phyloP scores from a whole-genome alignment of 441 rosid species.

The Erodium trifolium region DNA sequence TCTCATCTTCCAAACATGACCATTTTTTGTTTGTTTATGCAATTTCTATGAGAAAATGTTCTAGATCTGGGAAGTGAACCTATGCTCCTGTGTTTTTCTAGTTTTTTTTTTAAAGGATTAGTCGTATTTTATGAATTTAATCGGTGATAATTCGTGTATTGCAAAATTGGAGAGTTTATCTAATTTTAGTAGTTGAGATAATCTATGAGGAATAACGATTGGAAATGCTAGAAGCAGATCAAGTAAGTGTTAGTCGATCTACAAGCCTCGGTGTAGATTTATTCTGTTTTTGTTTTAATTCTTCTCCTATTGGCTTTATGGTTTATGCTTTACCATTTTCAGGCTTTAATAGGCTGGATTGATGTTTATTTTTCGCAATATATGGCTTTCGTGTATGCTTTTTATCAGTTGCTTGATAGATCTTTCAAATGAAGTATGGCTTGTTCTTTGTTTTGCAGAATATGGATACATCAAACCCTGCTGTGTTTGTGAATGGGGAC shows the following conservation, averaged over 20 bases:
- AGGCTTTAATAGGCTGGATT: background rate
- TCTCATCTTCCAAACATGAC: background rate
- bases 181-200: background rate
- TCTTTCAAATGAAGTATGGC: background rate
- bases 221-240: background rate
- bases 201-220: background rate
- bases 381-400: background rate
- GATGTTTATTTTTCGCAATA: constrained; percentile 5
- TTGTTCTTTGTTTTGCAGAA: constrained; percentile 17
- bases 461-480: constrained; percentile 80
- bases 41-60: too few species aligned
- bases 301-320: background rate
- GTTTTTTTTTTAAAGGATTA: too few species aligned
- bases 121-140: background rate
- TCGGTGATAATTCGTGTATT: background rate
- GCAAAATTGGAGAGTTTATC: background rate
- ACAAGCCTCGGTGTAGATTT: background rate
- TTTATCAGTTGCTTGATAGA: background rate
- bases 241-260: background rate
- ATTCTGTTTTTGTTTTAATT: background rate
- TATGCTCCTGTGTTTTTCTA: too few species aligned
- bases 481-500: constrained; percentile 63
- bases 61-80: background rate
- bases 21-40: background rate
- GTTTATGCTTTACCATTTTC: background rate